Evolutionary conservation across 2,329 filamentous ascomycete species (phyloP).

Genomic region (Acrocalymma vagum): DNA sequence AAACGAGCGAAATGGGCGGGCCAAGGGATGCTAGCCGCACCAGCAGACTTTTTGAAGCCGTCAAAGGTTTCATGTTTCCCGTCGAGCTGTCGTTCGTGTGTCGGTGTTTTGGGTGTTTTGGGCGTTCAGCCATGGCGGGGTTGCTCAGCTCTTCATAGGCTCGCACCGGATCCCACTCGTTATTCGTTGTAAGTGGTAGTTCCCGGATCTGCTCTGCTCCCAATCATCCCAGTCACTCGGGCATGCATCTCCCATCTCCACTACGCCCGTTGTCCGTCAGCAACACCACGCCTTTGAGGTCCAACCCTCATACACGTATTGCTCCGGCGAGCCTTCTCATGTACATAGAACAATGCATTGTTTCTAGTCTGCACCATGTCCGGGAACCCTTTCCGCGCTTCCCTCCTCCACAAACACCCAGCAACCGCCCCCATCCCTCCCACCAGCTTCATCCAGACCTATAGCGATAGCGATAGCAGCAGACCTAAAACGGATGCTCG

Average conservation of each 20-base stretch:
- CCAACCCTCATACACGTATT: too few relatives aligned
- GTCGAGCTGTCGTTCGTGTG: too few relatives aligned
- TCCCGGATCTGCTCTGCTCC: constrained; percentile 10
- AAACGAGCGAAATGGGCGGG: too few relatives aligned
- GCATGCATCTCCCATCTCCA: constrained; percentile 12
- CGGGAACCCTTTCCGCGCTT: constrained; percentile 50
- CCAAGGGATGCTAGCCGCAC: too few relatives aligned
- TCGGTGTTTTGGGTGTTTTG: too few relatives aligned
- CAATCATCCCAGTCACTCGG: constrained; percentile 16
- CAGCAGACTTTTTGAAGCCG: too few relatives aligned
- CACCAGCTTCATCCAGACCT: constrained; percentile 34
- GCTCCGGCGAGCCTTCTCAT: constrained; percentile 33
- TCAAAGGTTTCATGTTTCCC: too few relatives aligned
- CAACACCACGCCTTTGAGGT: constrained; percentile 12
- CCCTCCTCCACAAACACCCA: constrained; percentile 34
- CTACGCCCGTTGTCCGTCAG: constrained; percentile 14
- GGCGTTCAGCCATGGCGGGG: constrained; percentile 14
- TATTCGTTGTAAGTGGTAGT: too few relatives aligned
- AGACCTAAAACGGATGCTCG: constrained; percentile 28
- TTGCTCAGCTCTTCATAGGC: too few relatives aligned
- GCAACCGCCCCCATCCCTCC: constrained; percentile 29
- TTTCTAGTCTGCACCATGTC: constrained; percentile 47
- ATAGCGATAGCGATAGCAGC: constrained; percentile 32
- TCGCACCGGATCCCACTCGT: too few relatives aligned
- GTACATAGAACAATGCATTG: constrained; percentile 52